phyloP scores from a whole-genome alignment of 2,329 filamentous ascomycete genomes.

The Neopestalotiopsis clavispora region DNA sequence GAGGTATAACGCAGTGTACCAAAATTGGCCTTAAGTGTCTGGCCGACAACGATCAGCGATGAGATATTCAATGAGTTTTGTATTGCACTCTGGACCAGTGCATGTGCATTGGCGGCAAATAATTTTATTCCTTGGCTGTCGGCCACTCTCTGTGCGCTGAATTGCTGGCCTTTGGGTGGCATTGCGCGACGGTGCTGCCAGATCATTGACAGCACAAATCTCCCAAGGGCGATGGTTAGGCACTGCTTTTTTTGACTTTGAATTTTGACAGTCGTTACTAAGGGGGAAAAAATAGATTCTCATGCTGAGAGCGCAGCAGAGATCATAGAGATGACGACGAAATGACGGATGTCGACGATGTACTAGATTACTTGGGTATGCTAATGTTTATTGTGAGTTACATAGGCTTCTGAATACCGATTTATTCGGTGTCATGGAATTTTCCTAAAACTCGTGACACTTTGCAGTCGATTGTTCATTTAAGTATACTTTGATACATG shows the following conservation, averaged over 20 bases:
- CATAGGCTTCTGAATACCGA: not conserved
- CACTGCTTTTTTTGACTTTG: not conserved
- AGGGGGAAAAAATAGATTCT: not conserved
- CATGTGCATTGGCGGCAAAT: too few species aligned
- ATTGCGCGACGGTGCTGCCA: too few species aligned
- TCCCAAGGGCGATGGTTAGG: too few species aligned
- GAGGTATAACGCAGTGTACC: conserved; percentile 35
- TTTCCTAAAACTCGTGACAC: not conserved
- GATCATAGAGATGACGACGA: not conserved
- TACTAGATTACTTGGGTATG: not conserved
- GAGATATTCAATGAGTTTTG: not conserved
- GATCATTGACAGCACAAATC: too few species aligned
- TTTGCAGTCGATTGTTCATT: too few species aligned
- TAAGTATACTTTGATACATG: too few species aligned
- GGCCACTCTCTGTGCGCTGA: too few species aligned
- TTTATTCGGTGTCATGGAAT: not conserved
- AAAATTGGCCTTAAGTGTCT: not conserved
- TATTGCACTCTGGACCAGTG: not conserved
- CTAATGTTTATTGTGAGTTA: conserved; percentile 2
- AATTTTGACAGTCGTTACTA: not conserved
- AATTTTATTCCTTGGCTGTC: too few species aligned
- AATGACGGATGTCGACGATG: not conserved
- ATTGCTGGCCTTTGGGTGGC: too few species aligned
- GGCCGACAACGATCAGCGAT: not conserved
- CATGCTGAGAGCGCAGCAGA: not conserved